phyloP scores from a whole-genome alignment of 345 rosid species.

The Eucalyptus sp. region DNA sequence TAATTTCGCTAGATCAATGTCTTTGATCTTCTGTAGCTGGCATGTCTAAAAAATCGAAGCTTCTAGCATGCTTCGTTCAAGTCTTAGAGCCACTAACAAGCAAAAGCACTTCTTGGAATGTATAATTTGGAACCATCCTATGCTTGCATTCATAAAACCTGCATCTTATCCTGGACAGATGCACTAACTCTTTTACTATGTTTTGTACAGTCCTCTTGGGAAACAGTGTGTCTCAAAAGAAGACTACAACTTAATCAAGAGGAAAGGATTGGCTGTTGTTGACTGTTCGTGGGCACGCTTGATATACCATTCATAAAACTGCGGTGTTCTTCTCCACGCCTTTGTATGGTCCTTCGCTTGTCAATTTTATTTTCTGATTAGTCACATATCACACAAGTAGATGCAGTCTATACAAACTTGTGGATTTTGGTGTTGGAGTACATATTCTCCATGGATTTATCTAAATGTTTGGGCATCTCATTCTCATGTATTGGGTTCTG shows the following conservation, averaged over 20 bases:
- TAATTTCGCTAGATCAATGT: background rate
- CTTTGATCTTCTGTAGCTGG: background rate
- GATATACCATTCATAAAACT: slow-evolving; percentile 93
- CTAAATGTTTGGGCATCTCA: background rate
- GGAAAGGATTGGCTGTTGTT: slow-evolving; percentile 89
- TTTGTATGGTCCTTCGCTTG: slow-evolving; percentile 44
- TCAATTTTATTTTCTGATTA: background rate
- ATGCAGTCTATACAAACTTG: background rate
- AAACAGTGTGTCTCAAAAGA: slow-evolving; percentile 78
- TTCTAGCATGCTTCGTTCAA: background rate
- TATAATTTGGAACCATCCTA: background rate
- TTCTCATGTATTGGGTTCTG: too few species aligned
- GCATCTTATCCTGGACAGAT: background rate
- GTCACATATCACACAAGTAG: background rate
- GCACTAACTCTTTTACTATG: background rate
- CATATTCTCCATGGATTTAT: background rate
- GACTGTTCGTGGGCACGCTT: slow-evolving; percentile 97
- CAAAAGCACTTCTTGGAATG: background rate
- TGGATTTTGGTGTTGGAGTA: background rate
- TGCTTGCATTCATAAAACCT: background rate
- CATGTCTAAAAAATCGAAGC: background rate
- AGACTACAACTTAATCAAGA: slow-evolving; percentile 59
- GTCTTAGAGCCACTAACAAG: background rate
- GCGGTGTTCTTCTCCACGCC: slow-evolving; percentile 85
- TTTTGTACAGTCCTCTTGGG: slow-evolving; percentile 70